phyloP scores from a whole-genome alignment of 495 filamentous ascomycete species.

The Penicillium nucicola region DNA sequence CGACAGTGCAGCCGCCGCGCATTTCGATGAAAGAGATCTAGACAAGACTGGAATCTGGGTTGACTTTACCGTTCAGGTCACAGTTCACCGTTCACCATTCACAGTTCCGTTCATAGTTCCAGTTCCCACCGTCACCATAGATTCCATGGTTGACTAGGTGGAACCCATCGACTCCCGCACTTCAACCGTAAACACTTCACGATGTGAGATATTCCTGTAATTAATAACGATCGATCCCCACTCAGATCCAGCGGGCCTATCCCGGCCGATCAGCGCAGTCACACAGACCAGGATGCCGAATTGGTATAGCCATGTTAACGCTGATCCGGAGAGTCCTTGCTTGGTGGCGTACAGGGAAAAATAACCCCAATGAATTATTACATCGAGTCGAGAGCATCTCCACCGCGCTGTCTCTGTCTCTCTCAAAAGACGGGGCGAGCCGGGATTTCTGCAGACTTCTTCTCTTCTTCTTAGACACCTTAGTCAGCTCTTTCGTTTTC shows the following conservation, averaged over 20 bases:
- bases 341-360: constrained; percentile 19
- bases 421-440: constrained; percentile 21
- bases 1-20: constrained; percentile 24
- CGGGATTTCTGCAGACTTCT: constrained; percentile 33
- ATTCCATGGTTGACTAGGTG: no score
- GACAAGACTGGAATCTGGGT: background rate
- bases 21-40: constrained; percentile 13
- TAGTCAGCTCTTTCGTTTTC: constrained; percentile 16
- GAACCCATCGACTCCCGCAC: constrained; percentile 7
- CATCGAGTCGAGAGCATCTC: constrained; percentile 7
- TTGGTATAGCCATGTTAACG: constrained; percentile 9
- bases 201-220: no score
- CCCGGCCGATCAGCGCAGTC: constrained; percentile 26
- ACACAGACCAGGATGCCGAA: constrained; percentile 31
- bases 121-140: no score
- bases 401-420: constrained; percentile 1
- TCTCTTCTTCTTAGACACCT: constrained; percentile 18
- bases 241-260: constrained; percentile 17
- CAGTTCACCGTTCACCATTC: no score
- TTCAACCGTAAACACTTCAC: background rate
- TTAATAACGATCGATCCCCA: background rate
- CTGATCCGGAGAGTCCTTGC: constrained; percentile 19
- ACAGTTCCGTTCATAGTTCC: no score
- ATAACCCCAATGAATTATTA: background rate
- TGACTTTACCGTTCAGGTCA: no score